A percentile compares a stretch with the other conserved stretches of the same genome.
phyloP scores from a whole-genome alignment of 805 yeast species.

The Barnettozyma californica region DNA sequence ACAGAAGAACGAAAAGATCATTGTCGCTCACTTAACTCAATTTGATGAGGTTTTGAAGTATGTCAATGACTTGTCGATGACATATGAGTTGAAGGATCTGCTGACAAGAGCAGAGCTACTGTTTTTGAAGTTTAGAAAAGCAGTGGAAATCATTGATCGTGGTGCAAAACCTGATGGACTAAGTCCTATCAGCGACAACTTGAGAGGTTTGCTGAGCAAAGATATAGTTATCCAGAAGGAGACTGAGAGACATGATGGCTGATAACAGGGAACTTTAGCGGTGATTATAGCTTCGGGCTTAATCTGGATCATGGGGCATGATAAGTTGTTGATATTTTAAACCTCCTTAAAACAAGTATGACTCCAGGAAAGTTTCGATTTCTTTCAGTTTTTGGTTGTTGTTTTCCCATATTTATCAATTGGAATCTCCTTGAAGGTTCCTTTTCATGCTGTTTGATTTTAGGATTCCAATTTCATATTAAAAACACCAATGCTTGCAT shows the following conservation, averaged over 20 bases:
- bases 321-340: too few species aligned
- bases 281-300: not conserved
- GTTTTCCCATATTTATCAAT: too few species aligned
- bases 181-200: slow-evolving; percentile 38
- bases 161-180: slow-evolving; percentile 15
- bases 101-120: slow-evolving; percentile 80
- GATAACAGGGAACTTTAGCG: too few species aligned
- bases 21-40: slow-evolving; percentile 63
- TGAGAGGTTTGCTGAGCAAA: slow-evolving; percentile 55
- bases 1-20: slow-evolving; percentile 77
- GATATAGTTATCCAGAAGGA: slow-evolving; percentile 65
- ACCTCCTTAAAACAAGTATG: too few species aligned
- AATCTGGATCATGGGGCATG: too few species aligned
- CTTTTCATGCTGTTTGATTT: too few species aligned
- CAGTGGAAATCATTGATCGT: slow-evolving; percentile 69
- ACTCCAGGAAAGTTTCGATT: too few species aligned
- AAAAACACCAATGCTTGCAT: too few species aligned
- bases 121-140: slow-evolving; percentile 72
- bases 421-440: too few species aligned
- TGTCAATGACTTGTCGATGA: slow-evolving; percentile 83
- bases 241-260: slow-evolving; percentile 23
- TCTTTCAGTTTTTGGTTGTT: too few species aligned
- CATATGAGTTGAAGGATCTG: slow-evolving; percentile 68
- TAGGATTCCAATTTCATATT: too few species aligned
- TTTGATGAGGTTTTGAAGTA: slow-evolving; percentile 92